phyloP scores from a whole-genome alignment of 1,284 basidiomycete species.

The Sporisorium graminicola region DNA sequence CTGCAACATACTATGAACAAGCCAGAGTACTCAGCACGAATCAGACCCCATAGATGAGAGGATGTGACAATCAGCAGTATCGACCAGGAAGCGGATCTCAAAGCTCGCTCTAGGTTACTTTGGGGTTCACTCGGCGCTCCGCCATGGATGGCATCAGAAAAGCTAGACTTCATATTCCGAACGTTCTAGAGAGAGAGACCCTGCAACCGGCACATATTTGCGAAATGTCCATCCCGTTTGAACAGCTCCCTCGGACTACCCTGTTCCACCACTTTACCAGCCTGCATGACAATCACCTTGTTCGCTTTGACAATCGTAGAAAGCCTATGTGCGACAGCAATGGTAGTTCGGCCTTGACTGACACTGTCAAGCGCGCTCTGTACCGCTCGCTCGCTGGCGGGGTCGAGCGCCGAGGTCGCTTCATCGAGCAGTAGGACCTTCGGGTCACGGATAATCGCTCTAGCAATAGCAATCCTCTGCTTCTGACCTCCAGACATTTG shows the following conservation, averaged over 20 bases:
- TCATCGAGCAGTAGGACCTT: conserved; percentile 80
- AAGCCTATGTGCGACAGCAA: conserved; percentile 80
- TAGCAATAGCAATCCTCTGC: conserved; percentile 89
- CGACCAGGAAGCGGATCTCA: too few relatives aligned
- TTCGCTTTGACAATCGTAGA: conserved; percentile 16
- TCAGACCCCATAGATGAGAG: too few relatives aligned
- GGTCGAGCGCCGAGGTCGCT: conserved; percentile 92
- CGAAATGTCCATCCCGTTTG: background rate
- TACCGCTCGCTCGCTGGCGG: conserved; percentile 84
- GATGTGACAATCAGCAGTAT: too few relatives aligned
- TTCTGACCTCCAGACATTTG: conserved; percentile 53
- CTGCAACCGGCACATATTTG: background rate
- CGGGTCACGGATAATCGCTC: conserved; percentile 88
- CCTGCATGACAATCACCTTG: conserved; percentile 11
- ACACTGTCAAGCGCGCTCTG: conserved; percentile 92
- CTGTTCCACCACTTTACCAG: conserved; percentile 7
- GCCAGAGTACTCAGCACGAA: too few relatives aligned
- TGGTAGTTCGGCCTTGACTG: conserved; percentile 76
- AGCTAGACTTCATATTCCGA: background rate
- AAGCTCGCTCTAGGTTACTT: too few relatives aligned
- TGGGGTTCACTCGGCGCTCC: too few relatives aligned
- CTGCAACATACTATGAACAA: too few relatives aligned
- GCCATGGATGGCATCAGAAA: too few relatives aligned
- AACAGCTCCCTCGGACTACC: conserved; percentile 6
- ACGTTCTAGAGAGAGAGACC: background rate